Base-by-base conservation (phyloP, 2,329 filamentous ascomycete species). In the Talaromyces sp. region DNA sequence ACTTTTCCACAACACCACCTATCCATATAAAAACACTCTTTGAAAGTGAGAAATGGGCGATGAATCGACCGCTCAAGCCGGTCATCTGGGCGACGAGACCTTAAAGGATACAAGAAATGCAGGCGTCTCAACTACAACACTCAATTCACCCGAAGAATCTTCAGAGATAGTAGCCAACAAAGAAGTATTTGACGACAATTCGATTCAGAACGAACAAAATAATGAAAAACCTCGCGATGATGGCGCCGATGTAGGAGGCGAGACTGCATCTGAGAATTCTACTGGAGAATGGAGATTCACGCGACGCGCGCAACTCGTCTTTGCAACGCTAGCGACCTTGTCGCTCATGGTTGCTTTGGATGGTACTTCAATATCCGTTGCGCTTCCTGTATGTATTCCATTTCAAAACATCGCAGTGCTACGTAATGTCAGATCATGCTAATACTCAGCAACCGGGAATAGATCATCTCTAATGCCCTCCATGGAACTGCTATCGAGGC, bases 321-420 rank as follows among this genome's bases (percentile, higher is more conserved):
- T 67, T 35, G 47, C 57, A n/a, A 67, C 60, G 4, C 33, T 67
- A 11, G 77, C 80, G 8, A 77, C 85, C 54, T 78, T 90, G 62
- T 83, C 83, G 3, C 76, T 90, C 19, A 87, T 88, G 77, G 85
- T 87, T 2, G 86, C 88, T 13, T 78, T 90, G 33, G 88, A 90
- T 73, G 87, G 87, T 3, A 90, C 87, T 1, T 88, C 85, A 3
- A 80, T 90, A 60, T 87, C 85, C 3, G 86, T 89, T 7, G 87
- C 88, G 3, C 75, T 89, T 37, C 83, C 78, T 16, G 77, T 79
- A 71, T 48, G 68, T 35, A 3, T 41, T 19, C 27, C 27, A 5
- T 6, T 31, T 6, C 4, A 31, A 8, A 31, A 31, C 7, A 7
- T 31, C 5, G 27, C 27, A 31, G 27, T 6, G 27, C 27, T 31